These are phyloP conservation scores for Ogataea neopini DNA, from an alignment of 805 yeast species.

Conservation along the genomic window DNA sequence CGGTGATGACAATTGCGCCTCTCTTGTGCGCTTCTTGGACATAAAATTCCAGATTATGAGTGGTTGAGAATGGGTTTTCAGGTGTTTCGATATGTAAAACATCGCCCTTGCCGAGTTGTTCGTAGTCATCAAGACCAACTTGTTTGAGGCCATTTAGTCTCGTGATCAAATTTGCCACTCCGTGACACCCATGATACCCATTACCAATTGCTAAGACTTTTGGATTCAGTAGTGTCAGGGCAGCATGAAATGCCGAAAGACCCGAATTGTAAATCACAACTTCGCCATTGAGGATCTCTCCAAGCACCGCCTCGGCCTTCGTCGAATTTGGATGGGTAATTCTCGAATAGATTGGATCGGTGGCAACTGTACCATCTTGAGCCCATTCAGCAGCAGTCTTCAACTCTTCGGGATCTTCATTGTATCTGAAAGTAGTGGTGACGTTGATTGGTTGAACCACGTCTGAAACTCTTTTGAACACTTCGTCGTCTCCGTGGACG, in stretches of 20 bases:
- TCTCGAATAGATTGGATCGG: slow-evolving; percentile 62
- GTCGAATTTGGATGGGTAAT: slow-evolving; percentile 70
- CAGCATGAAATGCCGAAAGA: slow-evolving; percentile 75
- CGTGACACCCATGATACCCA: slow-evolving; percentile 85
- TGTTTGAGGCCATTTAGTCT: slow-evolving; percentile 60
- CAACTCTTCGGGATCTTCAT: slow-evolving; percentile 57
- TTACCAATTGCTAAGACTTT: slow-evolving; percentile 69
- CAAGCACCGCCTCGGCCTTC: slow-evolving; percentile 66
- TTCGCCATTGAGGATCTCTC: slow-evolving; percentile 59
- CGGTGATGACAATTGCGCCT: slow-evolving; percentile 74
- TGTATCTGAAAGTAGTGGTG: slow-evolving; percentile 74
- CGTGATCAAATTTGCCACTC: slow-evolving; percentile 60
- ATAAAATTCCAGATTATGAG: slow-evolving; percentile 59
- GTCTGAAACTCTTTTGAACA: slow-evolving; percentile 55
- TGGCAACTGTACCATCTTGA: background rate
- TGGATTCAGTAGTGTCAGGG: slow-evolving; percentile 70
- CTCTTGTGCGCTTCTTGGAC: slow-evolving; percentile 72
- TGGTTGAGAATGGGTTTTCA: slow-evolving; percentile 77
- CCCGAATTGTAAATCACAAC: slow-evolving; percentile 79
- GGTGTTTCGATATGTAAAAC: slow-evolving; percentile 86
- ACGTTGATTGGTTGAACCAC: slow-evolving; percentile 82
- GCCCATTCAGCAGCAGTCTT: slow-evolving; percentile 38
- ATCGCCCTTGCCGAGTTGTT: slow-evolving; percentile 58
- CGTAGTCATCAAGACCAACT: slow-evolving; percentile 53
- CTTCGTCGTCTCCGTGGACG: slow-evolving; percentile 72